A percentile compares a stretch with the other conserved stretches of the same genome.
Conservation (phyloP, 2,329 filamentous ascomycete genomes). For the Nothomitra cinnamomea region DNA sequence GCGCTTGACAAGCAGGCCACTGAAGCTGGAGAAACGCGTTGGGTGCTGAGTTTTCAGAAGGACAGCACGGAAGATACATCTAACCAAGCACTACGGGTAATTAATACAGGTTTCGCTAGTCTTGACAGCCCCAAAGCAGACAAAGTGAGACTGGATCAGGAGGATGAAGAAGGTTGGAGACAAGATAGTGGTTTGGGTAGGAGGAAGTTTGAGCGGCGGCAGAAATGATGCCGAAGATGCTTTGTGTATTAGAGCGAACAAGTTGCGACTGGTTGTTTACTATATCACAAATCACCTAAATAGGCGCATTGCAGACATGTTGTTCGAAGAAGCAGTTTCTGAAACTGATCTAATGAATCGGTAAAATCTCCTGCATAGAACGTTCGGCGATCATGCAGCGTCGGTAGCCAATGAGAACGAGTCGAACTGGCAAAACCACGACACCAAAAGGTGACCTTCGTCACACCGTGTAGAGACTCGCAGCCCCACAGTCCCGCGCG, state of each 20-base stretch:
- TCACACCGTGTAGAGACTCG: no score
- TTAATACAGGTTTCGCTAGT: not conserved
- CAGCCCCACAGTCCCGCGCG: no score
- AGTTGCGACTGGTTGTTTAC: no score
- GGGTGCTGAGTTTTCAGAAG: conserved; percentile 47
- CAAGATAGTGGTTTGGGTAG: not conserved
- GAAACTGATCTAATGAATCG: not conserved
- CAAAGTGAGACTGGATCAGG: not conserved
- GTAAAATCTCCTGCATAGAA: not conserved
- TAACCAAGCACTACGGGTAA: not conserved
- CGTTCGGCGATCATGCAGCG: not conserved
- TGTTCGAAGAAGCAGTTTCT: conserved; percentile 1
- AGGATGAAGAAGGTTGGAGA: not conserved
- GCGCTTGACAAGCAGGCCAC: conserved; percentile 42
- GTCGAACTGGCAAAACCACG: not conserved
- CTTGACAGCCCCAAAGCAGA: not conserved
- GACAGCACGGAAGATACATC: not conserved
- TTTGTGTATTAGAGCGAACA: no score
- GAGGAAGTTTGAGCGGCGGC: not conserved
- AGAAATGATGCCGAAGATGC: no score
- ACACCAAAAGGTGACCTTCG: no score
- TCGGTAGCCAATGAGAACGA: not conserved
- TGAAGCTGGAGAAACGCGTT: conserved; percentile 52
- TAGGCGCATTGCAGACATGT: not conserved
- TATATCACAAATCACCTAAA: no score